Evolutionary conservation across 768 basidiomycete genomes (phyloP).

Genomic region (Hygrocybe punicea): DNA sequence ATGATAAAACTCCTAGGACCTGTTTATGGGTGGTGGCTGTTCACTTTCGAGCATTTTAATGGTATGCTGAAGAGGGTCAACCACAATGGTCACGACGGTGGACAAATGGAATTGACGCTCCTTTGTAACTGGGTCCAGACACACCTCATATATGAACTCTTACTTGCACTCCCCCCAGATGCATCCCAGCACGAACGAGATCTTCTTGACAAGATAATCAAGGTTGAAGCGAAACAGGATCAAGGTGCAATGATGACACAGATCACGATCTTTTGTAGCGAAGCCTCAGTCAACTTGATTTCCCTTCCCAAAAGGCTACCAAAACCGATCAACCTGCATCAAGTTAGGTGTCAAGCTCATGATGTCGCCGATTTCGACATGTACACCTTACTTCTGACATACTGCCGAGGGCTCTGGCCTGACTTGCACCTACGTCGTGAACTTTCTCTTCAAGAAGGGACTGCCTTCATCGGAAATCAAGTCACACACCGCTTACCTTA

Average conservation of each 20-base stretch:
- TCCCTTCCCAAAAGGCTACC: no score
- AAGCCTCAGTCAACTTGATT: constrained; percentile 1
- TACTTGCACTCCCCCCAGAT: constrained; percentile 15
- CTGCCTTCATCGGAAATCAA: not conserved
- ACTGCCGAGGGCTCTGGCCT: constrained; percentile 10
- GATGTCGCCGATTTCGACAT: not conserved
- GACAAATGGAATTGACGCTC: constrained; percentile 29
- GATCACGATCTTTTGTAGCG: constrained; percentile 19
- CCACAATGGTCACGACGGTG: constrained; percentile 29
- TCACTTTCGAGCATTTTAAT: constrained; percentile 35
- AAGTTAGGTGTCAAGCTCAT: not conserved
- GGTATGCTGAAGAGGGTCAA: constrained; percentile 32
- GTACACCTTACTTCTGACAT: constrained; percentile 7
- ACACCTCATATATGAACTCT: constrained; percentile 19
- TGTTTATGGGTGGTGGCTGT: constrained; percentile 35
- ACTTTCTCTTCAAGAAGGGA: not conserved
- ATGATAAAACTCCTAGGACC: constrained; percentile 28
- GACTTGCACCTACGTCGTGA: constrained; percentile 3
- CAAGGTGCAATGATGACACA: constrained; percentile 20
- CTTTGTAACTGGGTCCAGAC: constrained; percentile 12
- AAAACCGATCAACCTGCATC: no score
- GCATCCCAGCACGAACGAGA: constrained; percentile 8
- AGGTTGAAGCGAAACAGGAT: constrained; percentile 9
- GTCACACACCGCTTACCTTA: constrained; percentile 8
- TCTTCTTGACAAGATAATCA: constrained; percentile 13